These are phyloP conservation scores for Priceomyces medius DNA, from an alignment of 805 yeast species.

Conservation along the genomic window DNA sequence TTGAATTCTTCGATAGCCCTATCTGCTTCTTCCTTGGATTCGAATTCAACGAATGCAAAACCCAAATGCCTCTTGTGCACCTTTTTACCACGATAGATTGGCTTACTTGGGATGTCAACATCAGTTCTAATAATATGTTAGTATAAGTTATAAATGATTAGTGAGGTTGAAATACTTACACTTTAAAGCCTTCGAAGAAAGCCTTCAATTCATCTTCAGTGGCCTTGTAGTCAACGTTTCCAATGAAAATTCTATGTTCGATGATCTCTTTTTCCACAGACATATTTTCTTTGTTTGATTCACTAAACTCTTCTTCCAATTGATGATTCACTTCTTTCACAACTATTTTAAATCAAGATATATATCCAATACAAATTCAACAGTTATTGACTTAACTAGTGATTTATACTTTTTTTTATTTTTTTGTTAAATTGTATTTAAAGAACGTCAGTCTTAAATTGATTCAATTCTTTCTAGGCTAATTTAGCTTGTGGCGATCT, in stretches of 20 bases:
- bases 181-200: slow-evolving; percentile 48
- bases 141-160: slow-evolving; percentile 8
- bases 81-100: slow-evolving; percentile 31
- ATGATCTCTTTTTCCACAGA: slow-evolving; percentile 28
- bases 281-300: slow-evolving; percentile 10
- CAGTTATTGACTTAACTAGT: slow-evolving; percentile 10
- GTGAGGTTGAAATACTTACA: slow-evolving; percentile 21
- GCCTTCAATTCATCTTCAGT: slow-evolving; percentile 45
- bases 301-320: not conserved
- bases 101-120: slow-evolving; percentile 53
- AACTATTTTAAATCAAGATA: not conserved
- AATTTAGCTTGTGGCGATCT: not conserved
- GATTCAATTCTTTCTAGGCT: slow-evolving; percentile 1
- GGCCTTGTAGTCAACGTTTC: slow-evolving; percentile 43
- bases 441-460: not conserved
- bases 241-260: slow-evolving; percentile 46
- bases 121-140: slow-evolving; percentile 27
- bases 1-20: slow-evolving; percentile 42
- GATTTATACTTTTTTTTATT: slow-evolving; percentile 2
- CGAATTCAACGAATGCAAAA: slow-evolving; percentile 59
- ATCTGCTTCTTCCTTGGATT: slow-evolving; percentile 42
- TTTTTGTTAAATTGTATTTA: not conserved
- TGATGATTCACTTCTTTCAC: slow-evolving; percentile 3
- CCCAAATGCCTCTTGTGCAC: slow-evolving; percentile 50
- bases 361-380: slow-evolving; percentile 3